Conservation (phyloP, 2,329 filamentous ascomycete species). For the Bipolaris sorokiniana region DNA sequence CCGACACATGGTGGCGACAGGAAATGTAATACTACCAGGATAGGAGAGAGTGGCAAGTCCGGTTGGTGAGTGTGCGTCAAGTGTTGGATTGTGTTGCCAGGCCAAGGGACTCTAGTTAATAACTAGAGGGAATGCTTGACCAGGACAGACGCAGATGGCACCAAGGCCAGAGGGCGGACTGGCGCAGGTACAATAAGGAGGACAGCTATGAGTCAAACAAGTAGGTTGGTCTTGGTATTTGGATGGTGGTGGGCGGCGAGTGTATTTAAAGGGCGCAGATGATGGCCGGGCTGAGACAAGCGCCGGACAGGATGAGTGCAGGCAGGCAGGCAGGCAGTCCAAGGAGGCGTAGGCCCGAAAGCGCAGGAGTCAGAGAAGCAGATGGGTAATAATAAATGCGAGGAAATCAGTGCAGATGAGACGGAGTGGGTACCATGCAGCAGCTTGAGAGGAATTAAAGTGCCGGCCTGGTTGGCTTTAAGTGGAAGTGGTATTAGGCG, state of each 20-base stretch:
- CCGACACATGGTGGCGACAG: conserved; percentile 38
- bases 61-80: neutral
- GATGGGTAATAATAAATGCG: conserved; percentile 25
- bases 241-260: conserved; percentile 9
- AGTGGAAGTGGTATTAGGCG: conserved; percentile 24
- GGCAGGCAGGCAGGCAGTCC: conserved; percentile 18
- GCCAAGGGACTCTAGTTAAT: neutral
- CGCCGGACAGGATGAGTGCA: conserved; percentile 24
- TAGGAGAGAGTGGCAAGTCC: no score
- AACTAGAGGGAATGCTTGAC: neutral
- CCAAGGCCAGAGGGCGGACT: neutral
- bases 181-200: conserved; percentile 6
- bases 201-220: conserved; percentile 1
- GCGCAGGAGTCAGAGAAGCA: conserved; percentile 35
- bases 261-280: conserved; percentile 27
- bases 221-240: neutral
- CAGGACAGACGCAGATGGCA: neutral
- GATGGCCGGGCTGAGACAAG: conserved; percentile 39
- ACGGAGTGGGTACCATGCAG: conserved; percentile 28
- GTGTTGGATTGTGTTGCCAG: neutral
- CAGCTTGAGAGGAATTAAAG: conserved; percentile 29
- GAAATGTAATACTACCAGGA: neutral
- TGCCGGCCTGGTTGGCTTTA: conserved; percentile 35
- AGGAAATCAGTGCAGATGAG: conserved; percentile 31
- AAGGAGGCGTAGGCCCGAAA: conserved; percentile 22